Evolutionary conservation across 345 rosid genomes (phyloP).

Genomic region (sweet orange (Citrus sinensis)): DVS_A1.0 CM039162.1:19139501-19140000

Average conservation of each 20-base stretch:
- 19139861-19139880: too few relatives aligned
- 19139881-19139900: too few relatives aligned
- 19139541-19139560: not conserved
- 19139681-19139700: not conserved
- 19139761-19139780: not conserved
- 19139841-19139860: not conserved
- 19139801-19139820: not conserved
- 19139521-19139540: not conserved
- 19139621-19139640: not conserved
- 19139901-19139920: too few relatives aligned
- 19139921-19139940: too few relatives aligned
- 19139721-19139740: too few relatives aligned
- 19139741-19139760: too few relatives aligned
- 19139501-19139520: too few relatives aligned
- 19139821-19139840: not conserved
- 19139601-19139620: not conserved
- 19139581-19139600: not conserved
- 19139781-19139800: too few relatives aligned
- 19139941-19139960: too few relatives aligned
- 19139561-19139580: not conserved
- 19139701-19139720: too few relatives aligned
- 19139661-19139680: not conserved
- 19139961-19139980: not conserved
- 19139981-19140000: too few relatives aligned
- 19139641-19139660: not conserved